Percentiles rank a stretch among this genome's conserved stretches.
phyloP scores from a whole-genome alignment of 148 eudicot species.

The Silene conica region DNA sequence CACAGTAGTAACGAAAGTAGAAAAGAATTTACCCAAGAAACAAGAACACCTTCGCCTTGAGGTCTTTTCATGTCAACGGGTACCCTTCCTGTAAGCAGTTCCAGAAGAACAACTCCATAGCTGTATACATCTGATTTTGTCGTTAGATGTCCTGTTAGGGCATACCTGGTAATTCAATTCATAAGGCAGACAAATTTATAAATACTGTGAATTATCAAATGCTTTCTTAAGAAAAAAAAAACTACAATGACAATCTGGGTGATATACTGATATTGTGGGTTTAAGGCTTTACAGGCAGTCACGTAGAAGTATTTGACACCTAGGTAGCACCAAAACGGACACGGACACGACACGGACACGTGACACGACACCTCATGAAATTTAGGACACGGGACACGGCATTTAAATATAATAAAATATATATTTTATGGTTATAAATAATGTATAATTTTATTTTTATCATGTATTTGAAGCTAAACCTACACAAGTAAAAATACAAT shows the following conservation, averaged over 20 bases:
- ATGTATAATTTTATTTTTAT: no score
- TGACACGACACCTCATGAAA: no score
- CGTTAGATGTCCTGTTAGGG: slow-evolving; percentile 88
- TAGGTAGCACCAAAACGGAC: no score
- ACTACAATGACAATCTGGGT: neutral
- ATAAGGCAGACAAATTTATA: neutral
- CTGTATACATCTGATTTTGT: slow-evolving; percentile 96
- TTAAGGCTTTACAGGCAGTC: neutral
- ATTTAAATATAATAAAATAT: no score
- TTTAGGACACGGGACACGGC: no score
- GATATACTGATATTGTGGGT: neutral
- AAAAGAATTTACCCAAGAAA: slow-evolving; percentile 70
- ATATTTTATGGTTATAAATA: no score
- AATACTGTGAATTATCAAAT: neutral
- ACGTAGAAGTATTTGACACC: neutral
- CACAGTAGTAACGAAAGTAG: neutral
- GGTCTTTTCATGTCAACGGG: slow-evolving; percentile 92
- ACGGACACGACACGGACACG: no score
- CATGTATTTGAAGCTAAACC: no score
- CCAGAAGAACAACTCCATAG: slow-evolving; percentile 90
- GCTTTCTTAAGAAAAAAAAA: neutral
- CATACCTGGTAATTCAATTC: slow-evolving; percentile 51
- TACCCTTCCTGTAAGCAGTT: slow-evolving; percentile 86
- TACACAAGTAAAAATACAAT: no score
- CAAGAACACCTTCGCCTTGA: slow-evolving; percentile 84